These are phyloP conservation scores for Lojkania enalia DNA, from an alignment of 2,329 filamentous ascomycete genomes.

Conservation along the genomic window DNA sequence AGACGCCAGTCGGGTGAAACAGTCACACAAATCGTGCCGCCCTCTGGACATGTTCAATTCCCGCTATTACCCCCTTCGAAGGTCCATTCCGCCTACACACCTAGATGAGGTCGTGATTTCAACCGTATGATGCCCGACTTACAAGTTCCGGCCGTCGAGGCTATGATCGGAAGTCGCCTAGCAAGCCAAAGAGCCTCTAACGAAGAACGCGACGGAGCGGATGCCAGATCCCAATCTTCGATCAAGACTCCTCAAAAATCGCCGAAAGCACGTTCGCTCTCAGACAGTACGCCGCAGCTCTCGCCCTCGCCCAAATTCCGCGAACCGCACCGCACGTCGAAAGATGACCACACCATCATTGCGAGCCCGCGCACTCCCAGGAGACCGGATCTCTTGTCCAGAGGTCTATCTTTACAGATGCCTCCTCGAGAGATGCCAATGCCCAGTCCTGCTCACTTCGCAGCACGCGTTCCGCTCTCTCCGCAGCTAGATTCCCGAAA, in stretches of 20 bases:
- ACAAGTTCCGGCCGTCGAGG: constrained; percentile 18
- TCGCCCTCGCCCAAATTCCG: constrained; percentile 52
- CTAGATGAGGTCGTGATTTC: constrained; percentile 16
- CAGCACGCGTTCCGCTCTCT: constrained; percentile 71
- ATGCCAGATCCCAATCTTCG: constrained; percentile 18
- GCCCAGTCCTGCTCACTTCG: constrained; percentile 53
- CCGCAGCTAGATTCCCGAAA: constrained; percentile 84
- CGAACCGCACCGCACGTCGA: constrained; percentile 44
- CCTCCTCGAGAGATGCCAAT: constrained; percentile 56
- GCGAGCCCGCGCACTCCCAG: constrained; percentile 64
- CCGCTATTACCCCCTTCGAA: constrained; percentile 11
- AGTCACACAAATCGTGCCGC: constrained; percentile 12
- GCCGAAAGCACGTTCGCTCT: constrained; percentile 50
- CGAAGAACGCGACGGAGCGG: constrained; percentile 25
- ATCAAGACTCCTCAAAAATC: constrained; percentile 41
- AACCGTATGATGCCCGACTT: constrained; percentile 24
- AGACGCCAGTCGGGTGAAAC: constrained; percentile 4
- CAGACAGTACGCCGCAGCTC: constrained; percentile 49
- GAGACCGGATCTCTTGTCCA: constrained; percentile 64
- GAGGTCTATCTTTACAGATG: constrained; percentile 72
- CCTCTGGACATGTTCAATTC: constrained; percentile 29
- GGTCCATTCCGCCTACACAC: constrained; percentile 12
- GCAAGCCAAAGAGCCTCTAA: constrained; percentile 18
- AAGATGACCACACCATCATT: constrained; percentile 51
- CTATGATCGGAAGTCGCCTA: constrained; percentile 20